These are phyloP conservation scores for Potentilla sterilis DNA, from an alignment of 306 rosid genomes.

Conservation along the genomic window DNA sequence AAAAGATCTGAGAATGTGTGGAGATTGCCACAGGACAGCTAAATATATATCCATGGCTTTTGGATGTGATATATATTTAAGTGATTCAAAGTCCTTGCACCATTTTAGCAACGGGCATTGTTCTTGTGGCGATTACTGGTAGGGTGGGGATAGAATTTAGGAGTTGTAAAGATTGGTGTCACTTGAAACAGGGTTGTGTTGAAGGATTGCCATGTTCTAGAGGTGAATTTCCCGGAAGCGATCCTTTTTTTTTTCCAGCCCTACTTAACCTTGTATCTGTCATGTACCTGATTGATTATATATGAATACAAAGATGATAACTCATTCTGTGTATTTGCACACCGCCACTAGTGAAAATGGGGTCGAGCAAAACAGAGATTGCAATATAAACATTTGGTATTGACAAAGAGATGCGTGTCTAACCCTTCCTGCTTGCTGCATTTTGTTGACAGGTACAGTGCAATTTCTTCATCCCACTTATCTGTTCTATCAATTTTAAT, in stretches of 20 bases:
- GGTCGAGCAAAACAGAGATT: not conserved
- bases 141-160: slow-evolving; percentile 15
- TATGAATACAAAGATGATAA: not conserved
- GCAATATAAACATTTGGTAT: not conserved
- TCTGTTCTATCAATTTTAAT: not conserved
- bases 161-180: slow-evolving; percentile 8
- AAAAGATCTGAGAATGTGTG: slow-evolving; percentile 76
- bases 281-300: not conserved
- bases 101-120: slow-evolving; percentile 78
- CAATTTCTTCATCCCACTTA: not conserved
- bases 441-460: not conserved
- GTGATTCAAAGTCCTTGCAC: slow-evolving; percentile 66
- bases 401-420: not conserved
- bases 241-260: not conserved
- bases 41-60: slow-evolving; percentile 64
- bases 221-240: not conserved
- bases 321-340: not conserved
- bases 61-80: slow-evolving; percentile 73
- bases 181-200: not conserved
- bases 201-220: not conserved
- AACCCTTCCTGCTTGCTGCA: not conserved
- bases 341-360: not conserved
- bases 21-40: slow-evolving; percentile 76
- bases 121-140: slow-evolving; percentile 95
- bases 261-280: not conserved